These are phyloP conservation scores for Nakazawaea sp. DNA, from an alignment of 805 yeast genomes.

Conservation along the genomic window DNA sequence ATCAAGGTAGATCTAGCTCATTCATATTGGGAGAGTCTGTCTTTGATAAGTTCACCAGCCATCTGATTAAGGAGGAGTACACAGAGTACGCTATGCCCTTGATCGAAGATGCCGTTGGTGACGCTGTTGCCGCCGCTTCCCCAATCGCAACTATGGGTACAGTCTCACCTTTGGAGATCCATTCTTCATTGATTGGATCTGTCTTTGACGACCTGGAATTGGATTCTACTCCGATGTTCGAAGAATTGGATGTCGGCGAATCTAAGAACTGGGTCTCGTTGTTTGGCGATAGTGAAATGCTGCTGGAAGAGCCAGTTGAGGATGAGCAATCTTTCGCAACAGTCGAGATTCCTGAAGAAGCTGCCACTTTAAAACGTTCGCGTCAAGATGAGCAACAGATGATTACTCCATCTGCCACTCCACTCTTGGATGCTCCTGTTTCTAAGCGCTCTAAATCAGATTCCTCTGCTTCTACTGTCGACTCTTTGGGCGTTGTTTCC, in stretches of 20 bases:
- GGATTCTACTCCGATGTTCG: constrained; percentile 55
- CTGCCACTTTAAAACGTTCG: constrained; percentile 12
- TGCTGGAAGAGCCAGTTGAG: background rate
- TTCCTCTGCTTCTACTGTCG: constrained; percentile 22
- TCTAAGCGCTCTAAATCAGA: constrained; percentile 14
- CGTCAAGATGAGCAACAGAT: constrained; percentile 7
- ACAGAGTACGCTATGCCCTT: background rate
- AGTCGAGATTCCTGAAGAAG: constrained; percentile 14
- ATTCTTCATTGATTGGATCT: constrained; percentile 44
- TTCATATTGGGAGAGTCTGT: constrained; percentile 27
- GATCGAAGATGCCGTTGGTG: background rate
- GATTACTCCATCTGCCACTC: constrained; percentile 25
- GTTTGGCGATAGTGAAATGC: constrained; percentile 34
- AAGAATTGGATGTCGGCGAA: constrained; percentile 37
- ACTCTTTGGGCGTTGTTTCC: constrained; percentile 67
- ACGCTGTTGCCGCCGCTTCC: constrained; percentile 3
- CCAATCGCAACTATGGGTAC: constrained; percentile 14
- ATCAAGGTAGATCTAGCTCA: constrained; percentile 7
- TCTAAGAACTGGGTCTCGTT: constrained; percentile 56
- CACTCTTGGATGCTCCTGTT: constrained; percentile 20
- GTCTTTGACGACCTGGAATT: constrained; percentile 31
- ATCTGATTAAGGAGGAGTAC: constrained; percentile 2
- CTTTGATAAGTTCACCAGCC: constrained; percentile 19
- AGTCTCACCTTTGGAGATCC: constrained; percentile 46
- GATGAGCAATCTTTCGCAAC: constrained; percentile 17